Evolutionary conservation across 1,139 yeast genomes (phyloP).

Genomic region (Geotrichum bryndzae): DNA sequence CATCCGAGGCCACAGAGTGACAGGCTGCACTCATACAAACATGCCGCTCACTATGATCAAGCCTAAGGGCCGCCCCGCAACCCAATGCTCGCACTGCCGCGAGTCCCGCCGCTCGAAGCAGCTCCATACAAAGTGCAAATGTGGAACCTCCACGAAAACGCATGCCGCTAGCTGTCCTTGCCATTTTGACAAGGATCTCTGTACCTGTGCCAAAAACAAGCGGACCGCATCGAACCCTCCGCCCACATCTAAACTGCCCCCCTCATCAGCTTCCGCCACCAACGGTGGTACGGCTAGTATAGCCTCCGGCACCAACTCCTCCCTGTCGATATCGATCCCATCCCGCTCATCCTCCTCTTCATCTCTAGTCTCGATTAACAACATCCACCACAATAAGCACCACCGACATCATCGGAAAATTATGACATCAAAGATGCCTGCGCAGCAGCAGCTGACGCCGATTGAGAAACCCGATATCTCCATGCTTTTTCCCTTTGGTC

Average conservation of each 20-base stretch:
- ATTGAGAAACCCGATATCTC: background rate
- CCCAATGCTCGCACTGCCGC: constrained; percentile 85
- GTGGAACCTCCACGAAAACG: constrained; percentile 50
- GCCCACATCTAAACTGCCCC: background rate
- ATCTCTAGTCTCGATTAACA: constrained; percentile 3
- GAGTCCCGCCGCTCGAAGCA: constrained; percentile 67
- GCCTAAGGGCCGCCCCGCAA: constrained; percentile 92
- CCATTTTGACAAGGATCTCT: constrained; percentile 47
- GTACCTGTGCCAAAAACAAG: constrained; percentile 50
- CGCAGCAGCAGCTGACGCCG: background rate
- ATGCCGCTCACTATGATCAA: constrained; percentile 87
- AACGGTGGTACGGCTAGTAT: background rate
- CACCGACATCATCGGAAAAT: background rate
- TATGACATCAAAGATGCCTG: background rate
- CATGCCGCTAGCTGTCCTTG: constrained; percentile 49
- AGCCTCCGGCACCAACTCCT: background rate
- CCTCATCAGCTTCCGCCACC: constrained; percentile 1
- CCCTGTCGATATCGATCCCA: background rate
- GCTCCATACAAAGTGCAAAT: constrained; percentile 66
- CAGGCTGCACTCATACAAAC: constrained; percentile 87
- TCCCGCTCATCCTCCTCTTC: constrained; percentile 5
- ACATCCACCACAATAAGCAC: constrained; percentile 3
- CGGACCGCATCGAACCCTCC: constrained; percentile 7
- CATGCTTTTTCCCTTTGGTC: constrained; percentile 9
- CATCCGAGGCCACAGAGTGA: constrained; percentile 91